Evolutionary conservation across 805 yeast species (phyloP).

Genomic region (Starmera dryadoides): DNA sequence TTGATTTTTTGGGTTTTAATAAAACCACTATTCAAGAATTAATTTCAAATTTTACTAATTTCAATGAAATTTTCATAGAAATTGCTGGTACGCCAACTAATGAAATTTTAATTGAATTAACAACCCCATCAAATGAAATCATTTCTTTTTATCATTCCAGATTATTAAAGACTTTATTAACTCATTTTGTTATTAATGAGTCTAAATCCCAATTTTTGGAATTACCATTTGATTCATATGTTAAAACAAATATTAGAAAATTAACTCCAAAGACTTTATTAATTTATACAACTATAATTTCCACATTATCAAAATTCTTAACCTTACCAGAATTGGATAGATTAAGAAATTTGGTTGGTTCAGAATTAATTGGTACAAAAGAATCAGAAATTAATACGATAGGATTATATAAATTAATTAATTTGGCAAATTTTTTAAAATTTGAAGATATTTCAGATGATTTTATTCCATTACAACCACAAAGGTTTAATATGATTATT

Average conservation of each 20-base stretch:
- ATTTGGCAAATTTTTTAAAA: slow-evolving; percentile 36
- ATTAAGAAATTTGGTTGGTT: slow-evolving; percentile 51
- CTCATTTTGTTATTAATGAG: slow-evolving; percentile 21
- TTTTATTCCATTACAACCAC: slow-evolving; percentile 47
- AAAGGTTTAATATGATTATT: slow-evolving; percentile 57
- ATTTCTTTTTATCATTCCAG: slow-evolving; percentile 27
- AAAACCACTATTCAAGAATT: neutral
- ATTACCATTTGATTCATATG: slow-evolving; percentile 20
- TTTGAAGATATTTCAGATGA: slow-evolving; percentile 17
- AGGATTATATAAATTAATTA: slow-evolving; percentile 40
- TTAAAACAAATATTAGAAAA: slow-evolving; percentile 26
- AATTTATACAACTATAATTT: slow-evolving; percentile 24
- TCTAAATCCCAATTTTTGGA: slow-evolving; percentile 3
- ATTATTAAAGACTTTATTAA: neutral
- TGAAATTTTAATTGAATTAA: neutral
- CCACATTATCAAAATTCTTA: slow-evolving; percentile 28
- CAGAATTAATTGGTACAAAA: slow-evolving; percentile 55
- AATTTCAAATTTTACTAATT: neutral
- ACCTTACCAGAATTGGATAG: slow-evolving; percentile 35
- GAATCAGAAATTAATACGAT: slow-evolving; percentile 30
- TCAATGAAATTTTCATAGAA: neutral
- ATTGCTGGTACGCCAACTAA: neutral
- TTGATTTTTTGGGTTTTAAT: neutral
- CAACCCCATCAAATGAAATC: neutral
- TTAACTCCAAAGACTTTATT: slow-evolving; percentile 19